phyloP scores from a whole-genome alignment of 768 basidiomycete species.

The Boletus rubropictus region DNA sequence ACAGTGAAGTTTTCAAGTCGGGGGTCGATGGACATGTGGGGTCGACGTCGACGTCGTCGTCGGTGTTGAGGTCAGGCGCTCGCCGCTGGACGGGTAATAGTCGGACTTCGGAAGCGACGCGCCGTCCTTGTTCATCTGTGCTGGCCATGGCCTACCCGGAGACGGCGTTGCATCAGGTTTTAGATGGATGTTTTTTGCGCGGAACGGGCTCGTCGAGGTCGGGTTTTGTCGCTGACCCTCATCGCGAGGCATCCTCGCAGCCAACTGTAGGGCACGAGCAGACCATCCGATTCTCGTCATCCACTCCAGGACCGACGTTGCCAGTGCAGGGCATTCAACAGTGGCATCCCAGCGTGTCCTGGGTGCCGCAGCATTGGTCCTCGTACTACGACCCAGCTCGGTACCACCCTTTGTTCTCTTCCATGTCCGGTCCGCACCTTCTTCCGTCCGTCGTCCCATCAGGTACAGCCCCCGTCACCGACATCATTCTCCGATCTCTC shows the following conservation, averaged over 20 bases:
- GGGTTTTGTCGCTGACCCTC: not conserved
- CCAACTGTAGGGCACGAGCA: not conserved
- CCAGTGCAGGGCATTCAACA: not conserved
- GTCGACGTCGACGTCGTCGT: constrained; percentile 8
- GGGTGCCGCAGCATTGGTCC: not conserved
- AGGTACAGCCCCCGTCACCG: too few relatives aligned
- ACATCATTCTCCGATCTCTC: not conserved
- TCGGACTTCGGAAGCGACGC: constrained; percentile 23
- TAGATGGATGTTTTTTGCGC: not conserved
- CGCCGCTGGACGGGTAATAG: not conserved
- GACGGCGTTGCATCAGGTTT: not conserved
- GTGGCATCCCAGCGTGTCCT: not conserved
- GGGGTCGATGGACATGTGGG: constrained; percentile 21
- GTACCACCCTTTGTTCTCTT: not conserved
- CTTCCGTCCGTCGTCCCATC: not conserved
- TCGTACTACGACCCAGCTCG: constrained; percentile 1
- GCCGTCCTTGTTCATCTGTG: not conserved
- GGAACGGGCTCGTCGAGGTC: not conserved
- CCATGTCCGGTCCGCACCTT: not conserved
- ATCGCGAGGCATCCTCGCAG: not conserved
- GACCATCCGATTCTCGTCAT: not conserved
- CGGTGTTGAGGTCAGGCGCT: constrained; percentile 2
- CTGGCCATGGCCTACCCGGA: constrained; percentile 1
- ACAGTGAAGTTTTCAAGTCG: constrained; percentile 44
- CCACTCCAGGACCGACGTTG: not conserved